Conservation (phyloP, 352 stramenopile genomes). For the Phytophthora rubi region DNA sequence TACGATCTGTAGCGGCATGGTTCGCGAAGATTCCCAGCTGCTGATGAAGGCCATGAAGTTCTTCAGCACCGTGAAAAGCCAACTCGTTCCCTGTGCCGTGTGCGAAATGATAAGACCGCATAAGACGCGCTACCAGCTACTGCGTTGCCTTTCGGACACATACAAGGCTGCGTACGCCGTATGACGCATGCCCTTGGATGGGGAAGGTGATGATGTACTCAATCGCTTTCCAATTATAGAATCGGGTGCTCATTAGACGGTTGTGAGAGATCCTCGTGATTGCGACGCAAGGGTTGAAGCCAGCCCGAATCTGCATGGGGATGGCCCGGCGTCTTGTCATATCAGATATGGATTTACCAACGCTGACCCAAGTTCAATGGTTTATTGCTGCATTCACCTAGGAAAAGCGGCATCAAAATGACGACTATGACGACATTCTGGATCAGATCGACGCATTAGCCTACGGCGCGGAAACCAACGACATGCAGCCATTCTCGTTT, state of each 20-base stretch:
- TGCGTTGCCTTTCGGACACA: not conserved
- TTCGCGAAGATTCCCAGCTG: slow-evolving; percentile 4
- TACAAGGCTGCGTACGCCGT: not conserved
- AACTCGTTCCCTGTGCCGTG: not conserved
- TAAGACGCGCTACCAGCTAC: slow-evolving; percentile 8
- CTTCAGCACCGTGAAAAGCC: slow-evolving; percentile 2
- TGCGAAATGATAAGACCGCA: slow-evolving; percentile 1
- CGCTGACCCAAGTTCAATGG: not conserved
- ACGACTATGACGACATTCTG: not conserved
- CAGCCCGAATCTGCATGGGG: not conserved
- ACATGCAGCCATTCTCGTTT: slow-evolving; percentile 5
- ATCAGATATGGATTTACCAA: not conserved
- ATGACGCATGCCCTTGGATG: too few relatives aligned
- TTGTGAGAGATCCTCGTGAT: not conserved
- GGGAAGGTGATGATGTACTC: not conserved
- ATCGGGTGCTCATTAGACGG: not conserved
- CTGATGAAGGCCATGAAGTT: slow-evolving; percentile 7
- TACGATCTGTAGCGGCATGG: not conserved
- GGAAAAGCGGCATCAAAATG: not conserved
- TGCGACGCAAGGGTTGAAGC: slow-evolving; percentile 3
- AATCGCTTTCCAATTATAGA: not conserved
- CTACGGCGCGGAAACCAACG: not conserved
- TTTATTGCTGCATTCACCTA: not conserved
- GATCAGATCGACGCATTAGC: not conserved
- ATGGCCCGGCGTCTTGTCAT: not conserved